A percentile compares a stretch with the other conserved stretches of the same genome.
Conservation (phyloP, 495 filamentous ascomycete genomes). For the Aspergillus affinis region DNA sequence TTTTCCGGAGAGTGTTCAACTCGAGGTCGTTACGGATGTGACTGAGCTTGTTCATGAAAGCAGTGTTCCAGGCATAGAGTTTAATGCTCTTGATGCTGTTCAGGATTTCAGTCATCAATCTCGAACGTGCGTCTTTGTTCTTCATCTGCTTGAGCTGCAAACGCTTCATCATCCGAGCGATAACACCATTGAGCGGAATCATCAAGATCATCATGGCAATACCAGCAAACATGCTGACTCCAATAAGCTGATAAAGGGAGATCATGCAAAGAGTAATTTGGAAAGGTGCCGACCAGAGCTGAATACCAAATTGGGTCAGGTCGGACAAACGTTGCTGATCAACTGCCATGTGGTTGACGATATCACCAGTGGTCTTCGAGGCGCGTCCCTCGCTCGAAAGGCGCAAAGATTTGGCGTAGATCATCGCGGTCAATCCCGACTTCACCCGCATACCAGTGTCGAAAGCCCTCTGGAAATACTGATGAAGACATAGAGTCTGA, state of each 20-base stretch:
- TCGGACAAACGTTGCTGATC: slow-evolving; percentile 95
- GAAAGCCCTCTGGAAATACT: slow-evolving; percentile 95
- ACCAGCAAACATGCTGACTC: slow-evolving; percentile 93
- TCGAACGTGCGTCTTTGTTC: slow-evolving; percentile 93
- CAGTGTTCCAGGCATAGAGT: slow-evolving; percentile 94
- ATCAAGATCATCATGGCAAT: slow-evolving; percentile 95
- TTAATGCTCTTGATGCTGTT: slow-evolving; percentile 99
- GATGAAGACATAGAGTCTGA: slow-evolving; percentile 82
- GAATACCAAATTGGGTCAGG: slow-evolving; percentile 90
- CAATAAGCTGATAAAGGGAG: slow-evolving; percentile 91
- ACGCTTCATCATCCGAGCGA: slow-evolving; percentile 89
- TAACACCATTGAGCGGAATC: slow-evolving; percentile 94
- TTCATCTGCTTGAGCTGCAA: slow-evolving; percentile 97
- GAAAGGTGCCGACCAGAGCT: slow-evolving; percentile 94
- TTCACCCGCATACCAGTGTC: slow-evolving; percentile 97
- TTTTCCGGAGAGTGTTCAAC: slow-evolving; percentile 91
- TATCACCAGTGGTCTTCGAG: slow-evolving; percentile 93
- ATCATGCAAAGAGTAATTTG: slow-evolving; percentile 95
- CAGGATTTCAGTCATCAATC: slow-evolving; percentile 94
- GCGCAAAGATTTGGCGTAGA: slow-evolving; percentile 86
- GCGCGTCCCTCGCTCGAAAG: slow-evolving; percentile 91
- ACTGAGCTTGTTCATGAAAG: slow-evolving; percentile 96
- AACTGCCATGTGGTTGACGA: slow-evolving; percentile 98
- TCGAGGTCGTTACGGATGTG: slow-evolving; percentile 94
- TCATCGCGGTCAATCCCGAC: slow-evolving; percentile 80